Evolutionary conservation across 352 stramenopile genomes (phyloP).

Genomic region (Pythium rhizo-oryzae): DNA sequence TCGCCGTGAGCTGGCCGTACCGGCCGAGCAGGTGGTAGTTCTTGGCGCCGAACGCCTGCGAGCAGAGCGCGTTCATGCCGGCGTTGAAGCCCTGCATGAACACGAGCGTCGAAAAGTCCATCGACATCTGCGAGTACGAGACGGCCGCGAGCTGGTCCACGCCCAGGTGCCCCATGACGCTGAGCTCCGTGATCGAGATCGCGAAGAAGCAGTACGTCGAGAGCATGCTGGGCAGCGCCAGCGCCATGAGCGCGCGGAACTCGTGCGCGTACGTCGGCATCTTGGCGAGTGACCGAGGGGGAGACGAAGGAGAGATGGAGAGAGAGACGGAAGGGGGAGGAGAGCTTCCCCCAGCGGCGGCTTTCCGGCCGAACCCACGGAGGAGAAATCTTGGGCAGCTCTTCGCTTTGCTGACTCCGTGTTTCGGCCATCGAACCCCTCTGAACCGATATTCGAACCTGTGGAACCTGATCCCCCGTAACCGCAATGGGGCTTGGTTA

Average conservation of each 20-base stretch:
- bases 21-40: conserved; percentile 76
- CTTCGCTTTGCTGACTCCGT: no score
- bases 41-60: conserved; percentile 83
- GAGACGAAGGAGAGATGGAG: no score
- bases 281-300: not conserved
- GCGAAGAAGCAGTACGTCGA: conserved; percentile 84
- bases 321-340: no score
- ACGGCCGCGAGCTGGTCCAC: conserved; percentile 79
- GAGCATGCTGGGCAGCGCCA: conserved; percentile 56
- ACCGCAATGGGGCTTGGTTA: no score
- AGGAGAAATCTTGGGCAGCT: no score
- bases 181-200: conserved; percentile 80
- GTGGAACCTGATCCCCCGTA: no score
- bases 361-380: no score
- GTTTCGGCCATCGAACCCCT: no score
- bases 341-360: no score
- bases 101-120: conserved; percentile 77
- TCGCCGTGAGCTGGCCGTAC: conserved; percentile 63
- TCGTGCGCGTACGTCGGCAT: conserved; percentile 34
- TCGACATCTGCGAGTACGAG: conserved; percentile 76
- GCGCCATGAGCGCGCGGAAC: conserved; percentile 49
- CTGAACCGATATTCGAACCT: no score
- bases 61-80: conserved; percentile 81
- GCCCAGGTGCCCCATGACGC: conserved; percentile 79
- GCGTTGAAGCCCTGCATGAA: conserved; percentile 85